Percentiles rank a stretch among this genome's conserved stretches.
These are phyloP conservation scores for Apiospora sp. DNA, from an alignment of 2,329 filamentous ascomycete genomes.

Conservation along the genomic window DNA sequence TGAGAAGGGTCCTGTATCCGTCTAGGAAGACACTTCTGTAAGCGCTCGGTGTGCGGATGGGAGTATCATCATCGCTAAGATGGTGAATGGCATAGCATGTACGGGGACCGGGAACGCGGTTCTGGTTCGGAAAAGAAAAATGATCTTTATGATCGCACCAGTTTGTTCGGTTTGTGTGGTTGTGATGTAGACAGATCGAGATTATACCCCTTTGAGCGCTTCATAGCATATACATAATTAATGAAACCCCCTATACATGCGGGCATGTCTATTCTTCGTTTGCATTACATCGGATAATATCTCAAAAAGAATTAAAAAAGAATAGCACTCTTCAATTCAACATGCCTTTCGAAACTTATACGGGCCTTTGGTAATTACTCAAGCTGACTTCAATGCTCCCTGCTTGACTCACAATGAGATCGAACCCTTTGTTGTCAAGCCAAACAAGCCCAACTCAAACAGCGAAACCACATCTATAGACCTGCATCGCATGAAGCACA, in stretches of 20 bases:
- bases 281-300: not conserved
- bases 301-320: too few species aligned
- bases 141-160: not conserved
- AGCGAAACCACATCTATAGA: not conserved
- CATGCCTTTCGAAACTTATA: not conserved
- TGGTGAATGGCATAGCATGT: not conserved
- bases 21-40: slow-evolving; percentile 23
- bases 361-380: not conserved
- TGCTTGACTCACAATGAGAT: not conserved
- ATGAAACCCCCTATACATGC: not conserved
- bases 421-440: not conserved
- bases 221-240: not conserved
- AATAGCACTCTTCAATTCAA: not conserved
- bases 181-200: not conserved
- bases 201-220: slow-evolving; percentile 21
- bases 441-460: not conserved
- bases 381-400: not conserved
- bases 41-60: not conserved
- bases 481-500: not conserved
- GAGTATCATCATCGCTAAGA: not conserved
- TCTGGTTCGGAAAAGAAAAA: not conserved
- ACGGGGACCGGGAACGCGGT: not conserved
- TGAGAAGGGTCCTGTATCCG: slow-evolving; percentile 36
- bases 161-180: not conserved
- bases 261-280: not conserved